These are phyloP conservation scores for Neonectria punicea DNA, from an alignment of 2,329 filamentous ascomycete species.

Conservation along the genomic window DNA sequence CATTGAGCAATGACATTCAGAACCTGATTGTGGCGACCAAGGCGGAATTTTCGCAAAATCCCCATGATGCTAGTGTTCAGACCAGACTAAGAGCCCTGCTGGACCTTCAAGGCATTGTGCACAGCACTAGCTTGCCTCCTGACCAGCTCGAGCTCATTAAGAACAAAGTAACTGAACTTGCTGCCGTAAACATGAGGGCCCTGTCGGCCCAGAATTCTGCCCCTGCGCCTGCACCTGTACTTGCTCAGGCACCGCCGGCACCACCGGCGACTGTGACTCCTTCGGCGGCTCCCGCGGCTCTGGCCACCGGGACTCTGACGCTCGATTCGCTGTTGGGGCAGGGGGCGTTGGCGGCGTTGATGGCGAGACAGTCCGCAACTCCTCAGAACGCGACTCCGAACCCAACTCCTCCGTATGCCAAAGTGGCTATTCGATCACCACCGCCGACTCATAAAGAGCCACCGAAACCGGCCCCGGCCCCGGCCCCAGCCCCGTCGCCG, in stretches of 20 bases:
- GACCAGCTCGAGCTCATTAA: constrained; percentile 87
- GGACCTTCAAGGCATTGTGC: constrained; percentile 80
- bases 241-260: constrained; percentile 46
- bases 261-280: constrained; percentile 50
- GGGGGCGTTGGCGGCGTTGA: constrained; percentile 67
- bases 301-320: constrained; percentile 54
- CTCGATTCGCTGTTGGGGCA: constrained; percentile 69
- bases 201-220: constrained; percentile 55
- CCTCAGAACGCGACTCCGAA: constrained; percentile 60
- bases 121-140: constrained; percentile 79
- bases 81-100: constrained; percentile 85
- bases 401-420: constrained; percentile 50
- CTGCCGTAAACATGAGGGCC: constrained; percentile 68
- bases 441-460: constrained; percentile 55
- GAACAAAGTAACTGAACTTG: constrained; percentile 83
- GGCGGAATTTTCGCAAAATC: constrained; percentile 78
- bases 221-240: constrained; percentile 50
- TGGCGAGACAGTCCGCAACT: constrained; percentile 64
- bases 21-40: constrained; percentile 79
- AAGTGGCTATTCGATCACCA: constrained; percentile 61
- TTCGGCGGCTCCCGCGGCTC: constrained; percentile 46
- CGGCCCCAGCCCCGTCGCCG: constrained; percentile 47
- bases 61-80: constrained; percentile 79
- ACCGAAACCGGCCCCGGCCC: constrained; percentile 40
- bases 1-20: constrained; percentile 85